A percentile compares a stretch with the other conserved stretches of the same genome.
phyloP scores from a whole-genome alignment of 306 rosid genomes.

The Neltuma alba region DNA sequence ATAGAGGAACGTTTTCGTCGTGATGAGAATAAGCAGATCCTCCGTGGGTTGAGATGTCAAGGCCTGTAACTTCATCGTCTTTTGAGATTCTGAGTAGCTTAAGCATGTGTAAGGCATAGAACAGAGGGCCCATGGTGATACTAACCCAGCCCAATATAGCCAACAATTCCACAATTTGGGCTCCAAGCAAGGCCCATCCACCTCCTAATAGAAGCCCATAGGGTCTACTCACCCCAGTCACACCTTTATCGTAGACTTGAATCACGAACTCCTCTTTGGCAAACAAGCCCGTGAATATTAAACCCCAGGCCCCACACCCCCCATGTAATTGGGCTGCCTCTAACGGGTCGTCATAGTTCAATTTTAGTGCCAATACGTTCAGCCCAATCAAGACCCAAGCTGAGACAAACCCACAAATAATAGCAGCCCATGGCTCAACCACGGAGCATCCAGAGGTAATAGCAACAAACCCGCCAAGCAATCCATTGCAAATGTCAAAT shows the following conservation, averaged over 20 bases:
- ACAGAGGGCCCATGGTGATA: slow-evolving; percentile 70
- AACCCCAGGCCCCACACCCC: slow-evolving; percentile 77
- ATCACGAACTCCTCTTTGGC: slow-evolving; percentile 66
- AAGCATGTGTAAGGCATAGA: slow-evolving; percentile 56
- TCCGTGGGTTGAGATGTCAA: slow-evolving; percentile 76
- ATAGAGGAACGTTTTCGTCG: slow-evolving; percentile 36
- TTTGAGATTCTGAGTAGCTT: slow-evolving; percentile 51
- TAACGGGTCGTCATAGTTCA: slow-evolving; percentile 69
- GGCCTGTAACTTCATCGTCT: slow-evolving; percentile 64
- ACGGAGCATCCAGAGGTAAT: slow-evolving; percentile 78
- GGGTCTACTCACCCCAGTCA: slow-evolving; percentile 48
- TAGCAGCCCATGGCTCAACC: slow-evolving; percentile 82
- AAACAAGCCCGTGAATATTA: slow-evolving; percentile 78
- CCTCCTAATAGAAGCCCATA: slow-evolving; percentile 70
- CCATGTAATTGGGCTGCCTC: slow-evolving; percentile 84
- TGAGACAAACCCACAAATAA: slow-evolving; percentile 63
- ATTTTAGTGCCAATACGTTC: slow-evolving; percentile 56
- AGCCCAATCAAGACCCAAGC: slow-evolving; percentile 74
- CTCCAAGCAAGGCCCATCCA: slow-evolving; percentile 70
- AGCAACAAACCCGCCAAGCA: slow-evolving; percentile 79
- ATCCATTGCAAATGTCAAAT: slow-evolving; percentile 69
- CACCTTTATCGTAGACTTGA: slow-evolving; percentile 52
- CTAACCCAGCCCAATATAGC: slow-evolving; percentile 69
- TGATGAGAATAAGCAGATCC: slow-evolving; percentile 61
- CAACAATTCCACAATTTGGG: slow-evolving; percentile 61